A percentile compares a stretch with the other conserved stretches of the same genome.
phyloP scores from a whole-genome alignment of 108 stramenopile species.

The Seminavis robusta region DNA sequence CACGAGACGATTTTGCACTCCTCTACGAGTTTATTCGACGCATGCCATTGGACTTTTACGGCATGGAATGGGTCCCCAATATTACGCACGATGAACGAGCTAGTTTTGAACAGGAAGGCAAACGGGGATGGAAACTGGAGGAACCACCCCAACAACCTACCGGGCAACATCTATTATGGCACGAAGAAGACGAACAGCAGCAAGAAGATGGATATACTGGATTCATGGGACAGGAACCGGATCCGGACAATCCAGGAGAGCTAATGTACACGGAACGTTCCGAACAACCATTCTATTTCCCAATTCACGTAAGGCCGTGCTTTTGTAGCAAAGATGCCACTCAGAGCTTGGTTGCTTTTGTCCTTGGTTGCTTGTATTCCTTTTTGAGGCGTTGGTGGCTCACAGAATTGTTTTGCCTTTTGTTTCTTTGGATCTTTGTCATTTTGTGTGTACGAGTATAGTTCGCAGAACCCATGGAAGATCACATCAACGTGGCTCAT shows the following conservation, averaged over 20 bases:
- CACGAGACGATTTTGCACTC: conserved; percentile 10
- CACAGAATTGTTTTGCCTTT: too few species aligned
- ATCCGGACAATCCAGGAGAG: neutral
- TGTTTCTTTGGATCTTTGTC: too few species aligned
- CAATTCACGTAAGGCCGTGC: too few species aligned
- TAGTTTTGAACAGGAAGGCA: neutral
- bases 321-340: too few species aligned
- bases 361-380: too few species aligned
- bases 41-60: conserved; percentile 12
- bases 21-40: conserved; percentile 13
- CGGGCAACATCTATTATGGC: too few species aligned
- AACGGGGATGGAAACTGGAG: neutral
- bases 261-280: neutral
- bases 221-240: neutral
- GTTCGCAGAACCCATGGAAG: conserved; percentile 7
- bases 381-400: too few species aligned
- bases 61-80: conserved; percentile 12
- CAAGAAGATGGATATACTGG: too few species aligned
- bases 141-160: too few species aligned
- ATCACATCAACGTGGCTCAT: neutral
- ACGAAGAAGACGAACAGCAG: too few species aligned
- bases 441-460: too few species aligned
- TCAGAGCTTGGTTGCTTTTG: too few species aligned
- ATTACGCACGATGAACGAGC: neutral
- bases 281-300: conserved; percentile 13